Base-by-base conservation (phyloP, 495 filamentous ascomycete genomes). In the Neurospora sp. region DNA sequence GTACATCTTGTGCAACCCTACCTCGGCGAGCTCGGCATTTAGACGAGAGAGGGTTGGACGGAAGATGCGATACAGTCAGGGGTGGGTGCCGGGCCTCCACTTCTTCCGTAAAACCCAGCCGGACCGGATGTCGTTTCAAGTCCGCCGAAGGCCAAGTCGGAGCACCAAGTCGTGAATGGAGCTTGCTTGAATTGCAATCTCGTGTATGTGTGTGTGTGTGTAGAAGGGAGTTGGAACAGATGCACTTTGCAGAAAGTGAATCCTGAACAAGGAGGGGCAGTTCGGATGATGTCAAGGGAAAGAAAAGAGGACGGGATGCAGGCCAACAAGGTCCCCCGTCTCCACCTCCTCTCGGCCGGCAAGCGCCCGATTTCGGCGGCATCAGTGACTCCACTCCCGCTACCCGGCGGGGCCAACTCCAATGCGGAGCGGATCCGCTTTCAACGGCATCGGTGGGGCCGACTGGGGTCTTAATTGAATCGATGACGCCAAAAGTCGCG, bases 401-500 rank as follows among this genome's bases (percentile, higher is more conserved):
- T 27, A 60, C 54, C 5, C 46, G 46, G 46, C 46, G 46, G 46
- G 46, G n/a, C 46, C 46, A 54, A 4, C 10, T 54, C 46, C 20
- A 54, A 54, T 54, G 46, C 46, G 46, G 46, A 54, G 46, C 46
- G 54, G 49, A 62, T 62, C 54, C 54, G 54, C 23, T 62, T 60
- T 27, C 20, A 60, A 62, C 54, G 23, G 54, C 54, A 62, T 31
- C 23, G 54, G 76, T 49, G 73, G 75, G 70, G 46, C 74, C 73
- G 44, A 49, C 54, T 62, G 14, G 75, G 75, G 40, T 49, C 18
- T 60, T 75, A 44, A 23, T 74, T 62, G 72, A 71, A 72, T n/a
- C 71, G 44, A 76, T 71, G 73, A 78, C 76, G 76, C 76, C 76
- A 78, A 76, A 78, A 78, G 44, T 72, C 77, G 77, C 77, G 77